Percentiles rank a stretch among this genome's conserved stretches.
These are phyloP conservation scores for Cryptomeria japonica DNA, from an alignment of 75 land plant genomes.

Conservation along the genomic window DNA sequence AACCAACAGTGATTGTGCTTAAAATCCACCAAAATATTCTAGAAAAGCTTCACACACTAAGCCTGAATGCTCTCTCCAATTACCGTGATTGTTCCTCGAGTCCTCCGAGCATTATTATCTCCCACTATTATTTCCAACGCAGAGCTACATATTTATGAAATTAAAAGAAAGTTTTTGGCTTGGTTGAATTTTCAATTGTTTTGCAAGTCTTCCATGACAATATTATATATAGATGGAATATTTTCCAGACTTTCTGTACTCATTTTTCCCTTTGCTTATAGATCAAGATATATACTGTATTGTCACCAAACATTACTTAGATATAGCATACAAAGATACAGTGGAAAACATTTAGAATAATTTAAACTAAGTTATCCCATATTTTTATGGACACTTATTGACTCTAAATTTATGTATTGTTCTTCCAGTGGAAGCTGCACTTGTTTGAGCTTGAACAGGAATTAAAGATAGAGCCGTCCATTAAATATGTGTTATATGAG, in stretches of 20 bases:
- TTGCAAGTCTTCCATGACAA: not conserved
- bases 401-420: slow-evolving; percentile 1
- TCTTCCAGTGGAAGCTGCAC: slow-evolving; percentile 92
- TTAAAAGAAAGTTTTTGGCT: not conserved
- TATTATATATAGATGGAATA: not conserved
- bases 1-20: too few species aligned
- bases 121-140: not conserved
- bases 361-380: not conserved
- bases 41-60: not conserved
- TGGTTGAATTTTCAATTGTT: not conserved
- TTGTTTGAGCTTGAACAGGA: slow-evolving; percentile 93
- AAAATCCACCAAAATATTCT: not conserved
- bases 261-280: not conserved
- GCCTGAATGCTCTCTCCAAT: not conserved
- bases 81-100: not conserved
- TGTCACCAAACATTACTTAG: not conserved
- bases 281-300: not conserved
- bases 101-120: not conserved
- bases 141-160: not conserved
- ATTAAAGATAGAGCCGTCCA: slow-evolving; percentile 72
- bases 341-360: not conserved
- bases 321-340: not conserved
- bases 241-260: not conserved
- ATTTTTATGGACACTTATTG: not conserved
- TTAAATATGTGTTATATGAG: slow-evolving; percentile 92